A percentile compares a stretch with the other conserved stretches of the same genome.
These are phyloP conservation scores for Carex pumila DNA, from an alignment of 176 grass and related monocot genomes.

Conservation along the genomic window DNA sequence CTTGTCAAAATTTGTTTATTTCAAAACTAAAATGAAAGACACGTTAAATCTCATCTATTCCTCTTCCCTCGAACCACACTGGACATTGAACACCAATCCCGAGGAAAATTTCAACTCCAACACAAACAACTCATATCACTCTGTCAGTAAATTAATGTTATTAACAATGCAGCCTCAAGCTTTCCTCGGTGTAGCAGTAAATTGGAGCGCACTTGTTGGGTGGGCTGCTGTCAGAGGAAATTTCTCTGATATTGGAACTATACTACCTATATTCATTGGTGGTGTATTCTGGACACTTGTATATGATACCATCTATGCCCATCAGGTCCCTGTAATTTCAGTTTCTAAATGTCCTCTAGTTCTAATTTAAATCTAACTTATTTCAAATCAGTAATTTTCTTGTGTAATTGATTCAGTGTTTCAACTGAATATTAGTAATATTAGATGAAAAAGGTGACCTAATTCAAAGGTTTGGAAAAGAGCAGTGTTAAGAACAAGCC, in stretches of 20 bases:
- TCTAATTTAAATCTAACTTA: background rate
- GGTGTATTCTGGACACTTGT: conserved; percentile 46
- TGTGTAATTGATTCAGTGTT: background rate
- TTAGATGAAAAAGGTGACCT: background rate
- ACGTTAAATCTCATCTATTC: background rate
- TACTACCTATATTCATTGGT: conserved; percentile 31
- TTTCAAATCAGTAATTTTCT: background rate
- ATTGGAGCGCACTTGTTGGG: conserved; percentile 39
- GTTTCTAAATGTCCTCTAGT: background rate
- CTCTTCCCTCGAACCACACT: too few species aligned
- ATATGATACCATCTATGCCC: conserved; percentile 53
- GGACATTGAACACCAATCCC: background rate
- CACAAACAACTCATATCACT: background rate
- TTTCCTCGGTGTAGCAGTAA: conserved; percentile 41
- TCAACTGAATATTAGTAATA: background rate
- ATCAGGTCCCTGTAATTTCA: conserved; percentile 27
- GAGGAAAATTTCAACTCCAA: too few species aligned
- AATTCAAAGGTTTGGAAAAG: background rate
- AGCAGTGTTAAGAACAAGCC: background rate
- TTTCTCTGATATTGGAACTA: conserved; percentile 18
- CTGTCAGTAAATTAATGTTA: background rate
- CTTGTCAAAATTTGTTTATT: background rate
- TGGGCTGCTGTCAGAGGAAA: conserved; percentile 39
- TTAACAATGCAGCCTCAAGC: conserved; percentile 31
- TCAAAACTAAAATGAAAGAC: background rate